phyloP scores from a whole-genome alignment of 2,329 filamentous ascomycete genomes.

The Aspergillus hortae region DNA sequence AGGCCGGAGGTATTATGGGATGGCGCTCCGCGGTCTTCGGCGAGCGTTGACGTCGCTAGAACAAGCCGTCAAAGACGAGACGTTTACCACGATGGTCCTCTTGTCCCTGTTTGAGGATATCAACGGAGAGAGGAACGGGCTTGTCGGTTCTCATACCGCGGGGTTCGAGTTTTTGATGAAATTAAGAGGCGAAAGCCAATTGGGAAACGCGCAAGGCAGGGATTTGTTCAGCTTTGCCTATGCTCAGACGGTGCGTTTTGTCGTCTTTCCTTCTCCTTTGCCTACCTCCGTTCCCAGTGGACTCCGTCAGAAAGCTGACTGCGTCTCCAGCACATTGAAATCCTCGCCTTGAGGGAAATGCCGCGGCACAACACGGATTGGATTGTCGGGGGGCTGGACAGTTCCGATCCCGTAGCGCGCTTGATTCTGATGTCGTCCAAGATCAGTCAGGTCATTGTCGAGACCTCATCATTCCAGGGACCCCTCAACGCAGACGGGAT shows the following conservation, averaged over 20 bases:
- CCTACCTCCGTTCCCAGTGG: neutral
- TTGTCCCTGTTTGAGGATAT: constrained; percentile 39
- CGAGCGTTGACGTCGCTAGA: constrained; percentile 26
- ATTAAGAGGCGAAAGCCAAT: constrained; percentile 28
- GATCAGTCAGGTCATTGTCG: constrained; percentile 26
- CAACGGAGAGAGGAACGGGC: constrained; percentile 31
- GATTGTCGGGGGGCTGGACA: constrained; percentile 23
- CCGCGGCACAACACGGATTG: constrained; percentile 28
- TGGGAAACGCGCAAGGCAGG: constrained; percentile 28
- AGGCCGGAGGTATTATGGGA: constrained; percentile 30
- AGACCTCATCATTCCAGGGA: constrained; percentile 17
- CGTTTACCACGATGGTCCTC: constrained; percentile 35
- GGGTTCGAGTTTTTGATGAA: constrained; percentile 35
- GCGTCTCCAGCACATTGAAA: constrained; percentile 29
- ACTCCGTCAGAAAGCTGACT: constrained; percentile 4
- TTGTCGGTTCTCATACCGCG: constrained; percentile 34
- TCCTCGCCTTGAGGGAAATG: constrained; percentile 30
- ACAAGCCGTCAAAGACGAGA: constrained; percentile 33
- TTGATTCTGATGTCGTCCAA: constrained; percentile 30
- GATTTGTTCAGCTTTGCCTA: constrained; percentile 37
- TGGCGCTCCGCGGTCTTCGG: constrained; percentile 28
- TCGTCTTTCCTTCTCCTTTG: neutral
- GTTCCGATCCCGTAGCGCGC: constrained; percentile 28
- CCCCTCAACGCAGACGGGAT: constrained; percentile 12
- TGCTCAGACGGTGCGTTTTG: constrained; percentile 29